Evolutionary conservation across 768 basidiomycete genomes (phyloP).

Genomic region (Cubamyces lactineus): DNA sequence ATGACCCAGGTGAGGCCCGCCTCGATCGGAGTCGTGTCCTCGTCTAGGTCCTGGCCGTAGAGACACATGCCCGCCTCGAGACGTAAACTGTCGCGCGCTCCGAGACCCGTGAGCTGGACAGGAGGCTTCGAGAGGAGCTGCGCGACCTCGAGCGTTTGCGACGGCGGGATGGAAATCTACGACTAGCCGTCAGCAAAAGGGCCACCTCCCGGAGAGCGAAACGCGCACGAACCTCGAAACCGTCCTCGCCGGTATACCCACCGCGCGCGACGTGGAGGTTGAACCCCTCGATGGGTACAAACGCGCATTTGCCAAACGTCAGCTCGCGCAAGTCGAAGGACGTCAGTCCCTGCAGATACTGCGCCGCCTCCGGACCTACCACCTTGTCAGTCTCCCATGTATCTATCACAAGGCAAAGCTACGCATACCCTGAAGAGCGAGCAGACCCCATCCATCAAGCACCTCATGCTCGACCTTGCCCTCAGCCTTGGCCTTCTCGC

Average conservation of each 20-base stretch:
- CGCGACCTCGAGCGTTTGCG: conserved; percentile 72
- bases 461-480: conserved; percentile 81
- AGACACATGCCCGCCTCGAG: conserved; percentile 97
- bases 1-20: conserved; percentile 94
- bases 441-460: conserved; percentile 81
- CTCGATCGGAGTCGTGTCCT: conserved; percentile 84
- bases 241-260: conserved; percentile 98
- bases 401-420: background rate
- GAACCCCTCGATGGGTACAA: conserved; percentile 75
- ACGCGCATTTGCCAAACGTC: conserved; percentile 85
- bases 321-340: conserved; percentile 72
- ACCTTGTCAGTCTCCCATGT: background rate
- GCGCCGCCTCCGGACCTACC: conserved; percentile 79
- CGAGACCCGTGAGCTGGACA: conserved; percentile 87
- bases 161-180: conserved; percentile 90
- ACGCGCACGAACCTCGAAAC: conserved; percentile 76
- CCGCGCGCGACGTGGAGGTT: conserved; percentile 89
- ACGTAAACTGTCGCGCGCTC: conserved; percentile 91
- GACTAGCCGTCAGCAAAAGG: background rate
- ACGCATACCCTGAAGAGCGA: conserved; percentile 85
- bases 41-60: conserved; percentile 93
- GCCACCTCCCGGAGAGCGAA: background rate
- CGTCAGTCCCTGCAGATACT: conserved; percentile 77
- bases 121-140: conserved; percentile 59
- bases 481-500: conserved; percentile 46